These are phyloP conservation scores for Pelargonium australe DNA, from an alignment of 441 rosid species.

Conservation along the genomic window DNA sequence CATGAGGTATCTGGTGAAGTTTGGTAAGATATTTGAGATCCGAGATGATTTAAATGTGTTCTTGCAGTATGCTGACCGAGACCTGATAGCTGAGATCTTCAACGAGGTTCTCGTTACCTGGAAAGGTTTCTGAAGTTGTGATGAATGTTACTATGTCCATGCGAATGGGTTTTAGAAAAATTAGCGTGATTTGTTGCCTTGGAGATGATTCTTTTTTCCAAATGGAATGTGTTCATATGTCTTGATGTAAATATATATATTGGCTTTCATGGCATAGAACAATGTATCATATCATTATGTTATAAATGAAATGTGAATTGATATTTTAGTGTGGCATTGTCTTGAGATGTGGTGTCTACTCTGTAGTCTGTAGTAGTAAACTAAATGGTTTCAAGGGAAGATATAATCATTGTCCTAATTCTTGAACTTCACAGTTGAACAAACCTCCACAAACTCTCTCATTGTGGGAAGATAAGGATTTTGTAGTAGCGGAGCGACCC, in stretches of 20 bases:
- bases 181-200: conserved; percentile 19
- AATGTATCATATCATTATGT: too few relatives aligned
- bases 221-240: conserved; percentile 32
- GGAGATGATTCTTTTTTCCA: conserved; percentile 38
- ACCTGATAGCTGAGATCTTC: conserved; percentile 69
- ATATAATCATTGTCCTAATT: too few relatives aligned
- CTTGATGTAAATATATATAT: conserved; percentile 31
- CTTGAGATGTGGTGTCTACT: too few relatives aligned
- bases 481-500: too few relatives aligned
- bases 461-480: too few relatives aligned
- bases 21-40: conserved; percentile 81
- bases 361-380: too few relatives aligned
- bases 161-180: neutral
- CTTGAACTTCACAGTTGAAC: too few relatives aligned
- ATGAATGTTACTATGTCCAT: too few relatives aligned
- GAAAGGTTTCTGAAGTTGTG: conserved; percentile 67
- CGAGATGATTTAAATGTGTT: conserved; percentile 61
- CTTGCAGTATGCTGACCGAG: conserved; percentile 70
- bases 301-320: too few relatives aligned
- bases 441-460: too few relatives aligned
- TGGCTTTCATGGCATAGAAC: conserved; percentile 22
- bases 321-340: too few relatives aligned
- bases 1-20: conserved; percentile 81
- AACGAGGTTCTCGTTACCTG: conserved; percentile 70
- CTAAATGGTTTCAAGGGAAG: too few relatives aligned